Conservation (phyloP, 305 asterid species). For the Fraxinus sp. region DNA sequence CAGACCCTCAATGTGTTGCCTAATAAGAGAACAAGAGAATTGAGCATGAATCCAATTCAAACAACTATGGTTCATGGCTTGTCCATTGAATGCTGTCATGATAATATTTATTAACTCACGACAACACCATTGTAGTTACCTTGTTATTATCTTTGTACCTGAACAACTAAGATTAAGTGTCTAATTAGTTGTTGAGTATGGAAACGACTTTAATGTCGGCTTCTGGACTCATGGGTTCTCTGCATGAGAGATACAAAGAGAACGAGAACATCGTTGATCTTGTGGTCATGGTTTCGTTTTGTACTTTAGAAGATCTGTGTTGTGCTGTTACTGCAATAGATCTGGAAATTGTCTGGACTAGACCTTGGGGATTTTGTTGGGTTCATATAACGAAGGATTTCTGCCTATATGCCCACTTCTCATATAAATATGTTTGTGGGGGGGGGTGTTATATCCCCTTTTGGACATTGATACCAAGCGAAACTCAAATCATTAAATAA, state of each 20-base stretch:
- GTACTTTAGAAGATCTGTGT: background rate
- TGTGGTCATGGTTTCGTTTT: background rate
- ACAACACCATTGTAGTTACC: background rate
- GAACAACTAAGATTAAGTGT: background rate
- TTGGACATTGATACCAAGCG: background rate
- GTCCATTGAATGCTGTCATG: background rate
- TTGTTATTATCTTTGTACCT: background rate
- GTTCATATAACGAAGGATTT: slow-evolving; percentile 1
- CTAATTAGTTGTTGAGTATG: slow-evolving; percentile 6
- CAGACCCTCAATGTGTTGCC: background rate
- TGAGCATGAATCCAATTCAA: background rate
- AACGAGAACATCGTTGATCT: background rate
- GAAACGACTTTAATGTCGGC: background rate
- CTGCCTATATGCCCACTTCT: background rate
- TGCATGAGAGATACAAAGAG: slow-evolving; percentile 8
- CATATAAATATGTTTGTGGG: background rate
- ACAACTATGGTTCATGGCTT: background rate
- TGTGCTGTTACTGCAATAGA: background rate
- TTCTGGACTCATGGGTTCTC: background rate
- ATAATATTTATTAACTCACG: slow-evolving; percentile 7
- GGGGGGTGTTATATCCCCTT: background rate
- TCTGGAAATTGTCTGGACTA: background rate
- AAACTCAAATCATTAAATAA: background rate
- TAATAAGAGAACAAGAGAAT: background rate
- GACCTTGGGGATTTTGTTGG: background rate